Conservation (phyloP, 2,329 filamentous ascomycete genomes). For the Drechslerella stenobrocha region DNA sequence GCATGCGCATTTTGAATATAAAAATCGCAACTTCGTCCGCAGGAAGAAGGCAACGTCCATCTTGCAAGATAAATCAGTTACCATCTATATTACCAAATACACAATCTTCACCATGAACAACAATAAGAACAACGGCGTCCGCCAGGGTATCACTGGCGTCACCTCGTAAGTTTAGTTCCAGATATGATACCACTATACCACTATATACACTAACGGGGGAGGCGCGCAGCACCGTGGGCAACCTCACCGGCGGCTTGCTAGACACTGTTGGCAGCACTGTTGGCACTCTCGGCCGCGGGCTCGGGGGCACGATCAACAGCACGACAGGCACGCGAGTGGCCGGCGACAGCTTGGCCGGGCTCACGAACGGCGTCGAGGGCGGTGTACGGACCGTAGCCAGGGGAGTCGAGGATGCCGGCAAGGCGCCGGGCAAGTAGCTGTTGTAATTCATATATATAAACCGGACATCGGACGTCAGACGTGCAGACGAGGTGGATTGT, state of each 20-base stretch:
- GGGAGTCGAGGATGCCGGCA: conserved; percentile 33
- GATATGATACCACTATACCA: background rate
- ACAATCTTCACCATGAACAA: conserved; percentile 17
- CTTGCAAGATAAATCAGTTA: too few species aligned
- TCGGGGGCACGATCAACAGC: conserved; percentile 43
- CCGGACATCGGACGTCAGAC: background rate
- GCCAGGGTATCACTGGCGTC: conserved; percentile 38
- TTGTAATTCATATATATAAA: background rate
- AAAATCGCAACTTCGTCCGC: too few species aligned
- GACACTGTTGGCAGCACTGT: conserved; percentile 34
- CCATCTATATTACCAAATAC: conserved; percentile 8
- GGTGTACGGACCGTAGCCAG: conserved; percentile 22
- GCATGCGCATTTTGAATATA: too few species aligned
- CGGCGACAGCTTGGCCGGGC: conserved; percentile 25
- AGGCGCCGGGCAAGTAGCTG: conserved; percentile 29
- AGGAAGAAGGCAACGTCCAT: too few species aligned
- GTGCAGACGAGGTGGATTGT: too few species aligned
- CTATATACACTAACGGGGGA: conserved; percentile 6
- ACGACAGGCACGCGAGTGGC: conserved; percentile 29
- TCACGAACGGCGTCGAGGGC: conserved; percentile 34
- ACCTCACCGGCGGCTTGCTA: conserved; percentile 28
- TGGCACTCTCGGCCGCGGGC: conserved; percentile 38
- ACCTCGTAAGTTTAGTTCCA: conserved; percentile 25
- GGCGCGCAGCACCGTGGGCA: conserved; percentile 23
- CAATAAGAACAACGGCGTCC: conserved; percentile 37